Evolutionary conservation across 495 filamentous ascomycete species (phyloP).

Genomic region (Lasiosphaeria ovina): DNA sequence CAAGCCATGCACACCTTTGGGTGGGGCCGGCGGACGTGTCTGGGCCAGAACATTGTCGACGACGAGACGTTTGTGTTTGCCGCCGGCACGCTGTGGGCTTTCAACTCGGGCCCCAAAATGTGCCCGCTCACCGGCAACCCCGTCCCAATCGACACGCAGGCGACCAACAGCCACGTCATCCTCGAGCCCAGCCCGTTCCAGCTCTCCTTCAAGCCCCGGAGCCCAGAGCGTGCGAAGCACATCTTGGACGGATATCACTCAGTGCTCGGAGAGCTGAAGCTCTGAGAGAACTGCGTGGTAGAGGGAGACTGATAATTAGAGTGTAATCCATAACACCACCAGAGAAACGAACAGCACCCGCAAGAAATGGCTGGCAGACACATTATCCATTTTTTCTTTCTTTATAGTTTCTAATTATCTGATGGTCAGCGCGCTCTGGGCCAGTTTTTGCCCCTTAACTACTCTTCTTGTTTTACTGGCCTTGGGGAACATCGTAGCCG

Average conservation of each 20-base stretch:
- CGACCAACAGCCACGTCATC: constrained; percentile 49
- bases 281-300: constrained; percentile 11
- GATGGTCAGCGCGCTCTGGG: too few species aligned
- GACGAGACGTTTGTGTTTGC: constrained; percentile 52
- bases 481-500: too few species aligned
- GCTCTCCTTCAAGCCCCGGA: constrained; percentile 39
- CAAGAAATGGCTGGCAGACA: too few species aligned
- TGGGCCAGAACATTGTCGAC: constrained; percentile 63
- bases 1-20: constrained; percentile 56
- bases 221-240: constrained; percentile 29
- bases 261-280: constrained; percentile 30
- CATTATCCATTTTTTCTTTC: too few species aligned
- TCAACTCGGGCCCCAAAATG: constrained; percentile 44
- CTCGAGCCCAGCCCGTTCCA: constrained; percentile 45
- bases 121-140: constrained; percentile 40
- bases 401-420: too few species aligned
- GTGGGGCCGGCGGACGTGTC: constrained; percentile 61
- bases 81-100: constrained; percentile 48
- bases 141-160: constrained; percentile 50
- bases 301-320: too few species aligned
- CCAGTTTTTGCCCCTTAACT: too few species aligned
- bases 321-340: too few species aligned
- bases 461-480: too few species aligned
- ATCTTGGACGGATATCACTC: constrained; percentile 37
- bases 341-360: too few species aligned